phyloP scores from a whole-genome alignment of 106 monocot species.

The Hemerocallis citrina region DNA sequence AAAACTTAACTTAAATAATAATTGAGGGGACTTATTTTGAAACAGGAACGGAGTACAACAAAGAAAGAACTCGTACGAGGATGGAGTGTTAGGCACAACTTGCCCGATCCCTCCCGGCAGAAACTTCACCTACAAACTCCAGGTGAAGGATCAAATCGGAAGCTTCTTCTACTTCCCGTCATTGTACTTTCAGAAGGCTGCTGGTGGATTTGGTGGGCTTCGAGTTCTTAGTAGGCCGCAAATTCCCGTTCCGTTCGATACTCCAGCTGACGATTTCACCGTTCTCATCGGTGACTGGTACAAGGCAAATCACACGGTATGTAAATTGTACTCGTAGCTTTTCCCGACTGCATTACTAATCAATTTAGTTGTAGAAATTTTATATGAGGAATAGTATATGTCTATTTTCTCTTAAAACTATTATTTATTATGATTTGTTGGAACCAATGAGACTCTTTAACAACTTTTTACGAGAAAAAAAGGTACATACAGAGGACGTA shows the following conservation, averaged over 20 bases:
- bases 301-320: slow-evolving; percentile 12
- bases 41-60: slow-evolving; percentile 12
- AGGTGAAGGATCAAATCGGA: slow-evolving; percentile 11
- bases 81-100: not conserved
- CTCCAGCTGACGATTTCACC: slow-evolving; percentile 3
- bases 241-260: slow-evolving; percentile 9
- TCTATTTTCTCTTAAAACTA: too few relatives aligned
- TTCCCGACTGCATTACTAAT: too few relatives aligned
- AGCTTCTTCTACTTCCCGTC: slow-evolving; percentile 16
- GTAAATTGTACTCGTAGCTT: too few relatives aligned
- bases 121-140: slow-evolving; percentile 12
- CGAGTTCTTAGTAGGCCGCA: not conserved
- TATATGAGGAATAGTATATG: too few relatives aligned
- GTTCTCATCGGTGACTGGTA: slow-evolving; percentile 12
- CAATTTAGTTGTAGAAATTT: too few relatives aligned
- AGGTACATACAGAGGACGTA: too few relatives aligned
- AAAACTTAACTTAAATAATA: too few relatives aligned
- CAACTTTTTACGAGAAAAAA: too few relatives aligned
- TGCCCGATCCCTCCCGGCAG: slow-evolving; percentile 8
- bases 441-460: too few relatives aligned
- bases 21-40: not conserved
- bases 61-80: slow-evolving; percentile 7
- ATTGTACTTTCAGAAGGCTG: slow-evolving; percentile 6
- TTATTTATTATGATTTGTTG: too few relatives aligned
- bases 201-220: slow-evolving; percentile 8